Base-by-base conservation (phyloP, 2,329 filamentous ascomycete genomes). In the Apiospora arundinis region DNA sequence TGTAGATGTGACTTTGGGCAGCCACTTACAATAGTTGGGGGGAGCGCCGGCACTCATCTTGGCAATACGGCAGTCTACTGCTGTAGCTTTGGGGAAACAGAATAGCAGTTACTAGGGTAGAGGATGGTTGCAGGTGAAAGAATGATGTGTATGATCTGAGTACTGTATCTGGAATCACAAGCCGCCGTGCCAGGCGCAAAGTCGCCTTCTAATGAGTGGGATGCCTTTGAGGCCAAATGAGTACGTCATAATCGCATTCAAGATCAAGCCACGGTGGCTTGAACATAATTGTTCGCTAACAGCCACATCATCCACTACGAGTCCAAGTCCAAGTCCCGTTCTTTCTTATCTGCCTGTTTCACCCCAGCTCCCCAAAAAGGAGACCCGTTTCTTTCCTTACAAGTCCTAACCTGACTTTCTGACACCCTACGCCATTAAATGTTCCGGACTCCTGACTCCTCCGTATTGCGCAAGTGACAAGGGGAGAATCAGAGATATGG, bases 1-100 rank as follows among this genome's bases (percentile, higher is more conserved):
- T 21, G 49, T 67, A 70, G 72, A 70, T 25, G 44, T 28, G 52
- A 28, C 28, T 8, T 69, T 25, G 69, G 65, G 46, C 25, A 42
- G 25, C 68, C 46, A 76, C 86, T 76, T 83, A 90, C 89, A 91
- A 78, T 91, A 91, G 77, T 91, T 86, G 25, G 88, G 87, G 42
- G 87, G 88, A 11, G 84, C 75, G 69, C 81, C 82, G 66, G 76
- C 71, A 65, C 73, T 74, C 76, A 81, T 79, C 70, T 75, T 77
- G 81, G 75, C 70, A 80, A 28, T 37, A 72, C 81, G 82, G 84
- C 9, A 23, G 18, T n/a, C 40, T 23, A 23, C 28, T 40, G 9
- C 32, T 63, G 32, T 63, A 63, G 32, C 21, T 63, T 63, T 3
- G 56, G 32, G 6, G 32, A 12, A 4, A 63, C 18, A 40, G 28